A percentile compares a stretch with the other conserved stretches of the same genome.
phyloP scores from a whole-genome alignment of 192 early-diverging fungal genomes.

The Backusella luteola region DNA sequence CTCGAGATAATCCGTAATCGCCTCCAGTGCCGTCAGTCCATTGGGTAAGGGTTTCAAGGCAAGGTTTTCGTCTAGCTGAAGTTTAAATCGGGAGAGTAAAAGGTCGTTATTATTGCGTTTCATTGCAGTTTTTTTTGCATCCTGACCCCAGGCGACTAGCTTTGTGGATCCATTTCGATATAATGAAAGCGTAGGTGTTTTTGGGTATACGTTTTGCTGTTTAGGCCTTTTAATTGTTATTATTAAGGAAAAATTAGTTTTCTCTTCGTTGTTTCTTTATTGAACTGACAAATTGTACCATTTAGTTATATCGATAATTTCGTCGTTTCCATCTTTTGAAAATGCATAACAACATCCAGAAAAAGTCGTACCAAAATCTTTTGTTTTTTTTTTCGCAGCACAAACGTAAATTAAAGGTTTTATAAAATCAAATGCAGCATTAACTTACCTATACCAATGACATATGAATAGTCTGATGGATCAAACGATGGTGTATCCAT shows the following conservation, averaged over 20 bases:
- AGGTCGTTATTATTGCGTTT: constrained; percentile 42
- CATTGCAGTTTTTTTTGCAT: constrained; percentile 36
- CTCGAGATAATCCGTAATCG: constrained; percentile 53
- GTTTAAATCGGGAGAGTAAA: constrained; percentile 45
- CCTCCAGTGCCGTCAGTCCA: constrained; percentile 43
- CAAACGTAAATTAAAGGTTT: background rate
- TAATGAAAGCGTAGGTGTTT: constrained; percentile 41
- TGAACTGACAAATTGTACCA: constrained; percentile 17
- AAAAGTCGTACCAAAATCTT: constrained; percentile 42
- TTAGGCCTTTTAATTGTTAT: constrained; percentile 6
- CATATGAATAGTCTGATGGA: constrained; percentile 26
- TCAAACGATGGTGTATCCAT: constrained; percentile 24
- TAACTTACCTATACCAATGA: constrained; percentile 33
- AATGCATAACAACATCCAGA: constrained; percentile 49
- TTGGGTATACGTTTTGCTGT: constrained; percentile 13
- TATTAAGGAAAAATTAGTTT: background rate
- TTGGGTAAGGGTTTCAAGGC: constrained; percentile 42
- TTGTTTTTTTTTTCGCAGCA: constrained; percentile 2
- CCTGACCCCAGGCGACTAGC: constrained; percentile 46
- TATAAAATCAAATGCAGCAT: background rate
- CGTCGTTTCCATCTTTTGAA: constrained; percentile 37
- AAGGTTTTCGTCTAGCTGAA: constrained; percentile 47
- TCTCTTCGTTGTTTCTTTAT: background rate
- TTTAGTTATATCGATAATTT: constrained; percentile 45
- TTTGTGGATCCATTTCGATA: constrained; percentile 40